These are phyloP conservation scores for Metschnikowia sp. DNA, from an alignment of 805 yeast genomes.

Conservation along the genomic window DNA sequence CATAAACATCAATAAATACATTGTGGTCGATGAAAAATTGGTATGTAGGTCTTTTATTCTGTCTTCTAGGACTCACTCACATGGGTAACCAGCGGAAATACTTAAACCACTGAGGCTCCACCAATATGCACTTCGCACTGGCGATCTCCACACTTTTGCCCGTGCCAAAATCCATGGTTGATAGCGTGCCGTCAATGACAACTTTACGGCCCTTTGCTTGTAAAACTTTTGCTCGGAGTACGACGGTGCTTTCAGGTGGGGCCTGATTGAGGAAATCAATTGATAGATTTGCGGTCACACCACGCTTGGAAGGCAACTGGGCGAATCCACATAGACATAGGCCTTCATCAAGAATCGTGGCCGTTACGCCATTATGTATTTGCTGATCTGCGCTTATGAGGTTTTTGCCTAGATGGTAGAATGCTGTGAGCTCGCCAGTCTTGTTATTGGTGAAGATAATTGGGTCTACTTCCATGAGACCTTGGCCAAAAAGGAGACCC, in stretches of 20 bases:
- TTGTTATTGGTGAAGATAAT: slow-evolving; percentile 52
- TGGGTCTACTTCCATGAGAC: slow-evolving; percentile 73
- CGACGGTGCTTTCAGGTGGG: slow-evolving; percentile 58
- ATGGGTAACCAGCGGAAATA: slow-evolving; percentile 47
- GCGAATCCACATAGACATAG: slow-evolving; percentile 85
- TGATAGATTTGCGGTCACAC: slow-evolving; percentile 80
- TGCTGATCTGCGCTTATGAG: slow-evolving; percentile 67
- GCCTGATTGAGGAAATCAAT: slow-evolving; percentile 65
- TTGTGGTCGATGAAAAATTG: background rate
- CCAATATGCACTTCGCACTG: slow-evolving; percentile 64
- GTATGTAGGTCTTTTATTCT: background rate
- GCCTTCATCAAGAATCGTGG: slow-evolving; percentile 81
- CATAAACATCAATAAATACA: too few species aligned
- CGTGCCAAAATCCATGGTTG: slow-evolving; percentile 42
- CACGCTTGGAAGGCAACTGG: slow-evolving; percentile 70
- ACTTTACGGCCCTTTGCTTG: slow-evolving; percentile 79
- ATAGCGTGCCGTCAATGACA: slow-evolving; percentile 64
- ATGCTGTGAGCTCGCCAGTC: slow-evolving; percentile 54
- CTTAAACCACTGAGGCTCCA: slow-evolving; percentile 87
- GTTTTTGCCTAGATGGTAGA: slow-evolving; percentile 67
- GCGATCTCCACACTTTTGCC: slow-evolving; percentile 46
- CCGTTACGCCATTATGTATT: slow-evolving; percentile 76
- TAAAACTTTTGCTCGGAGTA: slow-evolving; percentile 63
- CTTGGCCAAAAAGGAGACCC: slow-evolving; percentile 67
- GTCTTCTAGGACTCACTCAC: background rate